Base-by-base conservation (phyloP, 768 basidiomycete genomes). In the Termitomyces sp. region DNA sequence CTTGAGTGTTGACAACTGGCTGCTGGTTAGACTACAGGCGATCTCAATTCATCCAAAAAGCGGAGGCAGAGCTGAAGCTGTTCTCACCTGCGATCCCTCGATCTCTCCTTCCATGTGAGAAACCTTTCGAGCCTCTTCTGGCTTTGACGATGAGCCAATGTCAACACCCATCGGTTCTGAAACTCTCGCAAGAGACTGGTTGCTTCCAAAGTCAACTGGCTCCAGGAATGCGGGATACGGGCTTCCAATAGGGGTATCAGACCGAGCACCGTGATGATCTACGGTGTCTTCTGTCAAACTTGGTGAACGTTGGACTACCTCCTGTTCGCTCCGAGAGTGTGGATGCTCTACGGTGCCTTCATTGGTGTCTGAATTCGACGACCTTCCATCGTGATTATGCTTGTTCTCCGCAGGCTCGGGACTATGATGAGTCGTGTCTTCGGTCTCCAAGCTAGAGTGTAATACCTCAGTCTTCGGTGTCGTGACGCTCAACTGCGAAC, bases 1-100 rank as follows among this genome's bases (percentile, higher is more conserved):
- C 54, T 18, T 58, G 41, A 1, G 57, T 59, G 31, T 63, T 61
- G 4, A 68, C 44, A 0, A 29, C 16, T 22, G 63, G 62, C 26
- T 56, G 53, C 34, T 52, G 46, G 5, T 44, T 14, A 22, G 22
- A 29, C 61, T n/a, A 39, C 5, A 48, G 16, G 29, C 14, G 16
- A 27, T 2, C 29, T 36, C 27, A 27, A 16, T 8, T 20, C 5
- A 34, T 24, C 5, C 13, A n/a, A 42, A 22, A 20, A 47, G 24
- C 13, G 22, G 18, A 53, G 5, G 9, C 12, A 46, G 6, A 8
- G 12, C 3, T 39, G 5, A 31, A 9, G 3, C 18, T 4, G 18
- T 22, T 12, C 56, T 46, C 31, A 62, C 61, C 20, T 64, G 39
- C 27, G 50, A 50, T 16, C 18, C 53, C 36, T 20, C 43, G 20